phyloP scores from a whole-genome alignment of 495 filamentous ascomycete species.

The Polyplosphaeria fusca region DNA sequence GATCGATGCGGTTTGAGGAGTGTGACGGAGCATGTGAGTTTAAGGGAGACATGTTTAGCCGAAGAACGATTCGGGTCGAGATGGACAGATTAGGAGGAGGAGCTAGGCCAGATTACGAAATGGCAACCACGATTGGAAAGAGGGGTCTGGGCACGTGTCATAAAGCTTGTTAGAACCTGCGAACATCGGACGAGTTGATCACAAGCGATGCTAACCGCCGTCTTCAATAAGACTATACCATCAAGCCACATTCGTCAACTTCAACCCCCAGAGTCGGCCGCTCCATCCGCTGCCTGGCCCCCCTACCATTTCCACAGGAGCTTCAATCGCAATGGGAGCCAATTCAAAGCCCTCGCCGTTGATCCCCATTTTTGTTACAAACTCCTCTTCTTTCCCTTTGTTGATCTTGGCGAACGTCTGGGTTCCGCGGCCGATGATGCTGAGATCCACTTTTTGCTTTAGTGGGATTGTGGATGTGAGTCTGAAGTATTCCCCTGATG shows the following conservation, averaged over 20 bases:
- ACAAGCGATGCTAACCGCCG: too few species aligned
- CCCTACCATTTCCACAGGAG: constrained; percentile 46
- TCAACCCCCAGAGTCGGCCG: constrained; percentile 16
- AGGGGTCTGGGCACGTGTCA: not conserved
- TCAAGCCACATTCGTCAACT: not conserved
- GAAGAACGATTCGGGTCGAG: too few species aligned
- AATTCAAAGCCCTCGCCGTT: constrained; percentile 46
- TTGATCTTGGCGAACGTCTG: constrained; percentile 42
- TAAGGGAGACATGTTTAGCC: too few species aligned
- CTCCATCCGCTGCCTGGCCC: constrained; percentile 31
- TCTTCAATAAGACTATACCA: too few species aligned
- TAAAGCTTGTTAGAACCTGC: too few species aligned
- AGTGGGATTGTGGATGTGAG: constrained; percentile 47
- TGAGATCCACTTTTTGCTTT: constrained; percentile 44
- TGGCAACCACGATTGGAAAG: not conserved
- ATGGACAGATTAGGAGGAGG: too few species aligned
- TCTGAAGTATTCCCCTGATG: constrained; percentile 47
- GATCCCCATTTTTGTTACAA: constrained; percentile 45
- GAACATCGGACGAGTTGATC: too few species aligned
- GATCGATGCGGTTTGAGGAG: too few species aligned
- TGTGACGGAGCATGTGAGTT: too few species aligned
- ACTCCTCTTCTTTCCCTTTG: constrained; percentile 39
- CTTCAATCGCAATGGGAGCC: constrained; percentile 51
- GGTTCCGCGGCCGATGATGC: constrained; percentile 44
- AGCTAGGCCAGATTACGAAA: too few species aligned